Base-by-base conservation (phyloP, 768 basidiomycete species). In the Kwoniella mangroviensis region DNA sequence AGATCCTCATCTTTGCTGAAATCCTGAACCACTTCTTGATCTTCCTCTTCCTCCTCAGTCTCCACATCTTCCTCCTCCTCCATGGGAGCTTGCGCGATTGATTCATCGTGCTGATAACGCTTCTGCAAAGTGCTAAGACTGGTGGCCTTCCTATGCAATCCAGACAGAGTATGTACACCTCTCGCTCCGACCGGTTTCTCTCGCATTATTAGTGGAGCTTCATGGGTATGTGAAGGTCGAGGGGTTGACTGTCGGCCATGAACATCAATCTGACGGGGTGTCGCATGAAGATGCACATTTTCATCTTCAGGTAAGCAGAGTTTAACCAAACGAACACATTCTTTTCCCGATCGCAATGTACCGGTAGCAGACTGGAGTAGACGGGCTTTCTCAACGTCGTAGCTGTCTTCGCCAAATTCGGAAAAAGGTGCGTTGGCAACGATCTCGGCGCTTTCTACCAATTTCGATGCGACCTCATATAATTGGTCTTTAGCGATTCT, bases 261-360 rank as follows among this genome's bases (percentile, higher is more conserved):
- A 89, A 87, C 49, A 86, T 86, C 75, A 90, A 89, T 67, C 63
- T 72, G 65, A 42, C 68, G 49, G 19, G 73, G 73, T 24, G 67
- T 68, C 15, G 71, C 67, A n/a, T 62, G 57, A 34, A 40, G 42
- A 34, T 42, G 67, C 3, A 62, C 59, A 43, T 42, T 49, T 12
- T 22, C 89, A 85, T 61, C 89, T 87, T 79, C 86, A 88, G 73
- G 69, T 65, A 95, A 83, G 79, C 92, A 94, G 70, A 90, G 87
- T 83, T 91, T 93, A 74, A 95, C 92, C 26, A 92, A 89, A 9
- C 90, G 87, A 52, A 93, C 90, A 82, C 94, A 96, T 71, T 97
- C 94, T 12, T 91, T 89, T 34, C 92, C 93, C 28, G 92, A 89
- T 79, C 93, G 91, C 68, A 95, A 85, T 5, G 94, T 92, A 57